Base-by-base conservation (phyloP, 2,329 filamentous ascomycete species). In the Graphilbum fragrans region DNA sequence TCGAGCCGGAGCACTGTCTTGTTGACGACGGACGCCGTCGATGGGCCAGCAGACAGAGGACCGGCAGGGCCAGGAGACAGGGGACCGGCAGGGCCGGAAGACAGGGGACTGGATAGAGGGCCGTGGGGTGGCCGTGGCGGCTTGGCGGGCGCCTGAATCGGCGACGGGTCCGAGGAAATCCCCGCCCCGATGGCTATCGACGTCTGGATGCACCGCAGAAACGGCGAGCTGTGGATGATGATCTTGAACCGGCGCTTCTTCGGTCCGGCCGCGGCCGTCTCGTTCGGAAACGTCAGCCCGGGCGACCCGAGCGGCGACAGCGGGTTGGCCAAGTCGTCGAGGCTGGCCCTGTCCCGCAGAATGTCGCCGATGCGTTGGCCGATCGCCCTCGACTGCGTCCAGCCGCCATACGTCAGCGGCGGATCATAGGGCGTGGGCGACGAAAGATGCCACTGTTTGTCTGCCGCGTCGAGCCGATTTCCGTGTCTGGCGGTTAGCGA, bases 391-490 rank as follows among this genome's bases (percentile, higher is more conserved):
- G 84, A 81, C 60, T 96, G 92, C 14, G 81, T 76, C 83, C 92
- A 95, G 49, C 92, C 92, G 51, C 86, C 85, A 57, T 95, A 96
- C 3, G 88, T 94, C 44, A 98, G 70, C 38, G 92, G 92, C 50
- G 92, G 86, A 50, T 98, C 90, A 67, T 96, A 98, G 2, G 92
- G 92, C 6, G 86, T 88, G 2, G 88, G 84, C 6, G 92, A 94
- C 23, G 84, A 83, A 41, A 94, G 72, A 60, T 95, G 86, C 92
- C 92, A 98, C 59, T 86, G 78, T 58, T 88, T 87, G 69, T 98
- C 88, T 47, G 88, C 87, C 42, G 86, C 86, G 60, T 98, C 92
- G 44, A 98, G 80, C 51, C 92, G 82, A 53, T 88, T 85, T 55
- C 92, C 92, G 61, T 98, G 92, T 62, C 92, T 80, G 35, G 17